These are phyloP conservation scores for Paraphaeosphaeria sporulosa DNA, from an alignment of 2,329 filamentous ascomycete species.

Conservation along the genomic window DNA sequence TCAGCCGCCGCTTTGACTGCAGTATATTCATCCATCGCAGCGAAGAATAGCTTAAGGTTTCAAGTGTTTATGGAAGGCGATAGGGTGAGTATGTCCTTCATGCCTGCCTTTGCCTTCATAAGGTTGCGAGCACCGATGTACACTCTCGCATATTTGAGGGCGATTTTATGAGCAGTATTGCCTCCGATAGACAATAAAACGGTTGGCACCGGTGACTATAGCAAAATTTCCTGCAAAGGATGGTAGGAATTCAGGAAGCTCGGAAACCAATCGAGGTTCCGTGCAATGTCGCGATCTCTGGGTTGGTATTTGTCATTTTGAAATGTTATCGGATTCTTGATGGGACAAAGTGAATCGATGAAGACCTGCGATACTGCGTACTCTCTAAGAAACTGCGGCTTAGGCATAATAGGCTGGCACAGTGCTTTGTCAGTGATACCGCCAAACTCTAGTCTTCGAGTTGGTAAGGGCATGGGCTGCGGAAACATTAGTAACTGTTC, in stretches of 20 bases:
- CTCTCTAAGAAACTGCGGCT: too few species aligned
- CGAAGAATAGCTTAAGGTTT: constrained; percentile 46
- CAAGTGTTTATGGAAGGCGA: constrained; percentile 11
- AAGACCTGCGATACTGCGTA: too few species aligned
- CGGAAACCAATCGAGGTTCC: constrained; percentile 8
- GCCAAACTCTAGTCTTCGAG: too few species aligned
- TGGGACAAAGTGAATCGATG: too few species aligned
- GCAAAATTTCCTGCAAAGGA: constrained; percentile 16
- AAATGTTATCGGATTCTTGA: too few species aligned
- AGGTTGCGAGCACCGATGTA: constrained; percentile 21
- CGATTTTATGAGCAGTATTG: constrained; percentile 19
- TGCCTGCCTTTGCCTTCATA: constrained; percentile 16
- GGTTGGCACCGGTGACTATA: constrained; percentile 24
- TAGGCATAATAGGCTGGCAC: too few species aligned
- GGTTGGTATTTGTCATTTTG: not conserved
- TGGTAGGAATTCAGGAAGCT: constrained; percentile 4
- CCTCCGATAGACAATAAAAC: constrained; percentile 14
- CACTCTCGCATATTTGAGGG: constrained; percentile 22
- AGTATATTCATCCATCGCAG: constrained; percentile 45
- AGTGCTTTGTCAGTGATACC: too few species aligned
- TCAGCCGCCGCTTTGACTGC: constrained; percentile 49
- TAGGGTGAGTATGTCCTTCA: constrained; percentile 15
- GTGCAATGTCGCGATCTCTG: not conserved
- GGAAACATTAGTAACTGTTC: too few species aligned
- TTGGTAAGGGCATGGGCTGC: too few species aligned